Evolutionary conservation across 768 basidiomycete genomes (phyloP).

Genomic region (Sporobolomyces roseus): DNA sequence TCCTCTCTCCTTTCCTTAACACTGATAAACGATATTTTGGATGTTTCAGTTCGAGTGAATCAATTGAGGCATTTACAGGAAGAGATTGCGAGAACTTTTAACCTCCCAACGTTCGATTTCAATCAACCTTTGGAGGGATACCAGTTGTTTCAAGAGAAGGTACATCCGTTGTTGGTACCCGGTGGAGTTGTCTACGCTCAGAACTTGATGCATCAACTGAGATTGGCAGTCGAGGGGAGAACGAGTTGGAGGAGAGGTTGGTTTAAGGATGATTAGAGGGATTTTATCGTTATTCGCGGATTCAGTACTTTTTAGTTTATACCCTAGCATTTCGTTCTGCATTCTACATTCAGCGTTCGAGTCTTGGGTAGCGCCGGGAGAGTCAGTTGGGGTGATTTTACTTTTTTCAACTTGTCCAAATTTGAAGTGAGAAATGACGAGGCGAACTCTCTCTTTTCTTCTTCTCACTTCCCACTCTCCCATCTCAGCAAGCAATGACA

Average conservation of each 20-base stretch:
- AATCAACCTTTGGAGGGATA: conserved; percentile 37
- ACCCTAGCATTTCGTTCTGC: too few relatives aligned
- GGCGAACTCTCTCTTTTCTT: too few relatives aligned
- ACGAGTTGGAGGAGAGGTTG: conserved; percentile 31
- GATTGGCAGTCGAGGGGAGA: conserved; percentile 28
- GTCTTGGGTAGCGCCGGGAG: too few relatives aligned
- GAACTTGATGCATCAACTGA: conserved; percentile 36
- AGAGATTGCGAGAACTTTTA: conserved; percentile 17
- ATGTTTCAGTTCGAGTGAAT: conserved; percentile 21
- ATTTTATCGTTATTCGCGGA: too few relatives aligned
- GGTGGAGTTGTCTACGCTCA: conserved; percentile 37
- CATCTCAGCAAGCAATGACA: too few relatives aligned
- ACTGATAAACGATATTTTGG: too few relatives aligned
- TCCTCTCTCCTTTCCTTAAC: not conserved
- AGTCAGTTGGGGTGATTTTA: too few relatives aligned
- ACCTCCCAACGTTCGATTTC: conserved; percentile 21
- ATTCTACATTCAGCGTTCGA: too few relatives aligned
- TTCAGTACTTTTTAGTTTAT: too few relatives aligned
- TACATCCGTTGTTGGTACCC: conserved; percentile 37
- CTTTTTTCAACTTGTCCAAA: too few relatives aligned
- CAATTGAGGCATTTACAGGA: conserved; percentile 40
- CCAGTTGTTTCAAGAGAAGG: conserved; percentile 40
- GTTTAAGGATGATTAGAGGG: not conserved
- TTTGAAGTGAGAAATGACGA: too few relatives aligned
- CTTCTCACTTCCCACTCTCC: too few relatives aligned